Evolutionary conservation across 177 flowering plant species (phyloP), one percentile per base, ranked within the genome.

Genomic region (Telopea speciosissima): DNA sequence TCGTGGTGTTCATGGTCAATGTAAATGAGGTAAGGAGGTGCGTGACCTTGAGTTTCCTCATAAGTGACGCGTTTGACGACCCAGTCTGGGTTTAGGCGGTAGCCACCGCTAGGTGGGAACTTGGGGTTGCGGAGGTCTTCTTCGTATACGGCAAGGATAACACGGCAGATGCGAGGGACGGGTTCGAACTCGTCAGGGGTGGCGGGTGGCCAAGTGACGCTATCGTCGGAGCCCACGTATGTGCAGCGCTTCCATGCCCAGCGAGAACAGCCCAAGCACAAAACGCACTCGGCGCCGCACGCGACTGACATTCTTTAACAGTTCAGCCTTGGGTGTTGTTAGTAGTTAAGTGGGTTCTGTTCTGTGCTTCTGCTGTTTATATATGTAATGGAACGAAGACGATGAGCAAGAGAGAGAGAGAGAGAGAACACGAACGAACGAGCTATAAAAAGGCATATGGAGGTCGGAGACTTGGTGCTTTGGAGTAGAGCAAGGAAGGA

Each of bases 221-320:
- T 86, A 78, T 89, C 93, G 68, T 89, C 80, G 74, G 86, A 75
- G 66, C 91, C 93, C 1, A 81, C 66, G 75, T 89, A 72, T 8
- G 90, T 87, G 84, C 93, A 89, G 31, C 96, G 88, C 70, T 84
- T 87, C 93, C 93, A 90, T 0, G 78, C 83, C 96, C 96, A 90
- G 6, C 93, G 86, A 7, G 79, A 7, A 70, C 78, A 84, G 10
- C 92, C 93, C 0, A 89, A 16, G n/a, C 80, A 62, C 19, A 87
- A 7, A 2, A 87, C 90, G 66, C 91, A 88, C 68, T 86, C 91
- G 0, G 80, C 65, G 1, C 93, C 89, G 58, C 93, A 86, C 5
- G 83, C 13, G 14, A 87, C 67, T 5, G 88, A 83, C 88, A 85
- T 84, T 0, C 7, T 62, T 36, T 6, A 36, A 8, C 40, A 5